Conservation (phyloP, 2,329 filamentous ascomycete species). For the Microdochium trichocladiopsis region DNA sequence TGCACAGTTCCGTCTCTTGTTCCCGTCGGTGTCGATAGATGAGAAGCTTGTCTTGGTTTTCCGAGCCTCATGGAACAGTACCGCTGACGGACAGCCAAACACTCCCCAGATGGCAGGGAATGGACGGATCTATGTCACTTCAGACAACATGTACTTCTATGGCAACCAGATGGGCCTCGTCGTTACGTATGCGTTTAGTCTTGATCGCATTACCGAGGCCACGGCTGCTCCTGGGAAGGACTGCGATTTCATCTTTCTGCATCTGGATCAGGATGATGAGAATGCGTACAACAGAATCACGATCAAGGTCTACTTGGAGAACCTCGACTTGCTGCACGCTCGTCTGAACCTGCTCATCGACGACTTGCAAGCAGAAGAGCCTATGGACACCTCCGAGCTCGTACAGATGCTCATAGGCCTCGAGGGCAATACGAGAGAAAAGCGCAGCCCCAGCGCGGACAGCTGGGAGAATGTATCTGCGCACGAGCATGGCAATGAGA, state of each 20-base stretch:
- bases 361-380: slow-evolving; percentile 66
- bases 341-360: slow-evolving; percentile 81
- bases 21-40: slow-evolving; percentile 68
- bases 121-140: slow-evolving; percentile 80
- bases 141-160: slow-evolving; percentile 89
- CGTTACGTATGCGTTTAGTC: slow-evolving; percentile 68
- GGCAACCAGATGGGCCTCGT: slow-evolving; percentile 90
- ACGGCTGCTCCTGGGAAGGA: slow-evolving; percentile 84
- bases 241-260: slow-evolving; percentile 87
- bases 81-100: slow-evolving; percentile 33
- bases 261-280: slow-evolving; percentile 58
- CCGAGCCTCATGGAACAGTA: slow-evolving; percentile 73
- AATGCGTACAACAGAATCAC: slow-evolving; percentile 68
- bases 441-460: slow-evolving; percentile 67
- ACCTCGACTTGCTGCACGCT: slow-evolving; percentile 72
- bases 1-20: slow-evolving; percentile 86
- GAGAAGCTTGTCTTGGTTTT: slow-evolving; percentile 90
- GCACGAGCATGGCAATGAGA: slow-evolving; percentile 52
- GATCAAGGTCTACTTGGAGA: slow-evolving; percentile 89
- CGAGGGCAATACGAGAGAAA: slow-evolving; percentile 52
- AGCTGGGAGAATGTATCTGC: slow-evolving; percentile 83
- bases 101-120: slow-evolving; percentile 51
- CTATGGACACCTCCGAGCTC: slow-evolving; percentile 60
- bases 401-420: slow-evolving; percentile 68
- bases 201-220: slow-evolving; percentile 78